Percentiles rank a stretch among this genome's conserved stretches.
Conservation (phyloP, 1,284 basidiomycete genomes). For the Vanrija sp. region DNA sequence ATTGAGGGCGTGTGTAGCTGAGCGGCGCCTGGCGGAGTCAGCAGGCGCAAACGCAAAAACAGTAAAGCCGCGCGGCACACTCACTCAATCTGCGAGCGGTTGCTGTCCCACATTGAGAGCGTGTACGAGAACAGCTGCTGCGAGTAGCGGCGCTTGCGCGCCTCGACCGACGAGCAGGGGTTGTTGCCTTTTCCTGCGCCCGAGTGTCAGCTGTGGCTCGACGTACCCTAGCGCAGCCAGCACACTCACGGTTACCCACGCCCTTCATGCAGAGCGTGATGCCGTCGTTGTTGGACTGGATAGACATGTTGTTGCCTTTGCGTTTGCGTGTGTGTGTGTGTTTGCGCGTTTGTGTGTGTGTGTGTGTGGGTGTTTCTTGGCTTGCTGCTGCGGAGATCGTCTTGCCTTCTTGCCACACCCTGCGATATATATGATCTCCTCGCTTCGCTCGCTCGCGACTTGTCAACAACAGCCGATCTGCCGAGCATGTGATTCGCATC, state of each 20-base stretch:
- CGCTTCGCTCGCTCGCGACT: too few species aligned
- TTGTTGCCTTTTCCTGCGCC: neutral
- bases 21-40: slow-evolving; percentile 1
- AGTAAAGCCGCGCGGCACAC: neutral
- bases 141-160: slow-evolving; percentile 7
- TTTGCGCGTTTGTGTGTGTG: neutral
- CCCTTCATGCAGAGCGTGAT: neutral
- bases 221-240: too few species aligned
- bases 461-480: too few species aligned
- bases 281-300: neutral
- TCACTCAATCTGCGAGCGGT: slow-evolving; percentile 14
- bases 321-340: neutral
- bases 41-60: neutral
- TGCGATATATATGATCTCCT: too few species aligned
- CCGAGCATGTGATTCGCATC: too few species aligned
- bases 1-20: slow-evolving; percentile 5
- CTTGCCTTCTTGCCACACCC: neutral
- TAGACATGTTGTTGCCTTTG: neutral
- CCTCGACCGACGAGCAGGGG: neutral
- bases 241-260: neutral
- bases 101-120: slow-evolving; percentile 8
- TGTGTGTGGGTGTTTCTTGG: neutral
- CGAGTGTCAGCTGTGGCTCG: neutral
- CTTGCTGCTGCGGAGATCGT: neutral
- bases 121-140: slow-evolving; percentile 12